These are phyloP conservation scores for Clonostachys byssicola DNA, from an alignment of 2,329 filamentous ascomycete genomes.

Conservation along the genomic window DNA sequence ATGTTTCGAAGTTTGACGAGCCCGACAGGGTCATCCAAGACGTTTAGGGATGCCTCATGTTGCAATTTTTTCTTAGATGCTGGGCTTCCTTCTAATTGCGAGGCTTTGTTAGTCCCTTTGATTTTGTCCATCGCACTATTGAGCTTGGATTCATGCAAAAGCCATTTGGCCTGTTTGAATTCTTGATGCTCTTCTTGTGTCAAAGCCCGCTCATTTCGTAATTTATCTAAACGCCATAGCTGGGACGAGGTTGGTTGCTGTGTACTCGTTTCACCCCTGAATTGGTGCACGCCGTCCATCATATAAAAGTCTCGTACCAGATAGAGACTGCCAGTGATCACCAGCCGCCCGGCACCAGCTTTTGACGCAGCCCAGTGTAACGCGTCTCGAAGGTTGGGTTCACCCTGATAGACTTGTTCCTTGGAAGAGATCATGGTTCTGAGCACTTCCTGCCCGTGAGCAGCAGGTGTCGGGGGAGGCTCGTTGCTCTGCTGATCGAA, in stretches of 20 bases:
- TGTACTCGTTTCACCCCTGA: slow-evolving; percentile 15
- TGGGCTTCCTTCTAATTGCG: no score
- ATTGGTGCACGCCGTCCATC: slow-evolving; percentile 19
- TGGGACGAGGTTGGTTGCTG: slow-evolving; percentile 24
- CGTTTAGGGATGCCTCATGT: no score
- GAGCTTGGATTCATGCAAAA: not conserved
- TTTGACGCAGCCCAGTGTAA: slow-evolving; percentile 27
- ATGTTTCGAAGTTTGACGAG: not conserved
- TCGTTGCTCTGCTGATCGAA: slow-evolving; percentile 36
- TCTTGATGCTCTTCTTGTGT: slow-evolving; percentile 1
- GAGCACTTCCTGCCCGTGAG: slow-evolving; percentile 21
- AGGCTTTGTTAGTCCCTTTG: no score
- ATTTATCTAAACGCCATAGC: slow-evolving; percentile 9
- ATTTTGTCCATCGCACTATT: slow-evolving; percentile 7
- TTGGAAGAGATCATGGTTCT: slow-evolving; percentile 11
- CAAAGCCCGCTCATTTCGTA: not conserved
- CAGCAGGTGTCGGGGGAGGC: slow-evolving; percentile 23
- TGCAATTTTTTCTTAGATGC: no score
- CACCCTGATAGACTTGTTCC: slow-evolving; percentile 22
- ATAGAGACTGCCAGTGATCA: slow-evolving; percentile 35
- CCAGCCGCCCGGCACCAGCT: slow-evolving; percentile 22
- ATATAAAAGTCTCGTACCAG: slow-evolving; percentile 26
- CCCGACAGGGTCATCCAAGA: no score
- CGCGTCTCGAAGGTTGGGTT: slow-evolving; percentile 17
- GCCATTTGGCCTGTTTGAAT: not conserved